These are phyloP conservation scores for Sherardia arvensis DNA, from an alignment of 257 asterid genomes.

Conservation along the genomic window DNA sequence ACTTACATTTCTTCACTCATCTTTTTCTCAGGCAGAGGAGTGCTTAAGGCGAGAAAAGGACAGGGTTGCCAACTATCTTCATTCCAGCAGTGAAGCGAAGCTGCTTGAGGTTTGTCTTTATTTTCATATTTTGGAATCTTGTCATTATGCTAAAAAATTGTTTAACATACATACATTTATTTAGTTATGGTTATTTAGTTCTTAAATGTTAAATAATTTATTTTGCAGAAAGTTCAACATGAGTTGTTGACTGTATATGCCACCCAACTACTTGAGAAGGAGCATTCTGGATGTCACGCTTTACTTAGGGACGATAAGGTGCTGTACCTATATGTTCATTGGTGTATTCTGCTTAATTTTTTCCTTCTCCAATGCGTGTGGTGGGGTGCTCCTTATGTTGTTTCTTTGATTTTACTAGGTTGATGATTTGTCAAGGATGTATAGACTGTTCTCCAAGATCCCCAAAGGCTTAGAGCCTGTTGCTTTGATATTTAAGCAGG, in stretches of 20 bases:
- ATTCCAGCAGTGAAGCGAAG: conserved; percentile 88
- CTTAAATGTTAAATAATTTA: not conserved
- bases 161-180: not conserved
- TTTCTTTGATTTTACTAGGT: conserved; percentile 34
- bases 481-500: conserved; percentile 86
- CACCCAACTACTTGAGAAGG: conserved; percentile 89
- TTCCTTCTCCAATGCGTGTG: not conserved
- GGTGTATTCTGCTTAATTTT: not conserved
- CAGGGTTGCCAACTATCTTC: conserved; percentile 91
- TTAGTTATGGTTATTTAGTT: not conserved
- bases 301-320: conserved; percentile 98
- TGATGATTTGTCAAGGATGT: conserved; percentile 93
- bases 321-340: not conserved
- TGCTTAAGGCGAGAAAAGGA: conserved; percentile 81
- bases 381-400: not conserved
- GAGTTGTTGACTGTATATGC: conserved; percentile 91
- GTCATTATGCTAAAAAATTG: not conserved
- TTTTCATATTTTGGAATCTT: conserved; percentile 8
- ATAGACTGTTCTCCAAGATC: conserved; percentile 85
- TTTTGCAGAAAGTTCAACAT: conserved; percentile 66
- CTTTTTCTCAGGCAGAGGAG: conserved; percentile 69
- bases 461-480: conserved; percentile 85
- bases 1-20: conserved; percentile 7
- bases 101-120: conserved; percentile 80
- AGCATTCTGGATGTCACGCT: conserved; percentile 96